Base-by-base conservation (phyloP, 164 flowering plant species). In the Platanus orientalis region DNA sequence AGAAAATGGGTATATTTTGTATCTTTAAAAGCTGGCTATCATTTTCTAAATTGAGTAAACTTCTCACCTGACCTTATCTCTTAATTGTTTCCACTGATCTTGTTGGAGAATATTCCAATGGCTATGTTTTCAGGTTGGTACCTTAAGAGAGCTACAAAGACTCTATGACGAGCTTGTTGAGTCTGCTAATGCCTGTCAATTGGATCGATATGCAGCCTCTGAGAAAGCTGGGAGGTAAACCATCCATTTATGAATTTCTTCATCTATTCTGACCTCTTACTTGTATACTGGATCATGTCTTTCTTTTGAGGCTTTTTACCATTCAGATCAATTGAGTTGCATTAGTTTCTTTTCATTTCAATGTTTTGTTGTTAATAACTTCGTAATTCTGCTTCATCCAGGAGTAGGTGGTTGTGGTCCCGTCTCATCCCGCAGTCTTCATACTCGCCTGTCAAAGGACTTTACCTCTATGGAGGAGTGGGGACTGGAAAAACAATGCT, bases 401-500 rank as follows among this genome's bases (percentile, higher is more conserved):
- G 97, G 86, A 91, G 84, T 71, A 71, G 96, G 69, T 94, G 99
- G 99, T 73, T 90, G 60, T 94, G 99, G 99, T 86, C 95, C 45
- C 92, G 95, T 65, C 64, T 89, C 52, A 61, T 91, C 45, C 91
- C 93, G 1, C 92, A 83, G 52, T 73, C 83, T 64, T 85, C 92
- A 26, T 72, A 73, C 65, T 75, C 99, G 23, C 93, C 97, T 6
- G 92, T 89, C 29, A 89, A 78, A 74, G 99, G 99, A 56, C 83
- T 95, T 53, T 95, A 95, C 63, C 96, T 95, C 25, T 88, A 88
- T 76, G 99, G 99, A 60, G 99, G 99, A 72, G 99, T 95, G 24
- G 99, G 99, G 63, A 95, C 99, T 6, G 99, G 99, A 17, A 95
- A 95, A 77, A 95, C 99, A 19, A 95, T 95, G 99, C 70, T 95